Evolutionary conservation across 108 stramenopile species (phyloP).

Genomic region (Skeletonema potamos): DNA sequence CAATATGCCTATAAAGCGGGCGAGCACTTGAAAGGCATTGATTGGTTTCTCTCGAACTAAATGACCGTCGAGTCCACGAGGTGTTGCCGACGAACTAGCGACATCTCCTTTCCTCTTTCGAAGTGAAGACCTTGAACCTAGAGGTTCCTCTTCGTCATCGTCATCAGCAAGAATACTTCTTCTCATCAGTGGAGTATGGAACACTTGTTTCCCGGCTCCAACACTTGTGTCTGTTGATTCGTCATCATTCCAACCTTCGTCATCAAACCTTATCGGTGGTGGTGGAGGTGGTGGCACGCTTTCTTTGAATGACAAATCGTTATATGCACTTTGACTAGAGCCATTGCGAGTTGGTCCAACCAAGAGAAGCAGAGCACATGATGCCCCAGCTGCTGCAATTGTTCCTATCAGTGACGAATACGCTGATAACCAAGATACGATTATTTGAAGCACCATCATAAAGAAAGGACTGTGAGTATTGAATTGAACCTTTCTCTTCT

Average conservation of each 20-base stretch:
- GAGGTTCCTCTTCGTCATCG: constrained; percentile 43
- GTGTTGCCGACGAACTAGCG: background rate
- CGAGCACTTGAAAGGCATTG: constrained; percentile 19
- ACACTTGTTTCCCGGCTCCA: constrained; percentile 28
- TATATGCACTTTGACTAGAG: background rate
- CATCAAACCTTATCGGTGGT: constrained; percentile 5
- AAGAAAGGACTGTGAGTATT: constrained; percentile 19
- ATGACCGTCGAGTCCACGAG: background rate
- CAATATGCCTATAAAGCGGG: constrained; percentile 33
- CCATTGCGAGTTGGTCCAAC: constrained; percentile 12
- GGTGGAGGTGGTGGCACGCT: constrained; percentile 28
- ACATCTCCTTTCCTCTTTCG: constrained; percentile 29
- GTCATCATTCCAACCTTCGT: constrained; percentile 27
- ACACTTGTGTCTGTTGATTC: constrained; percentile 45
- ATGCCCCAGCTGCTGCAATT: constrained; percentile 18
- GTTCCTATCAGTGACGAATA: constrained; percentile 41
- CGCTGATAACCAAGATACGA: constrained; percentile 32
- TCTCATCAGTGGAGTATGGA: constrained; percentile 47
- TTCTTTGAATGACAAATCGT: constrained; percentile 30
- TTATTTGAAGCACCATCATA: constrained; percentile 22
- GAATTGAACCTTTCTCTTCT: constrained; percentile 6
- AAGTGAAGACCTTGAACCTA: constrained; percentile 18
- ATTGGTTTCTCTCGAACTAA: constrained; percentile 2
- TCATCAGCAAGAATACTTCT: constrained; percentile 43
- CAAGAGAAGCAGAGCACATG: constrained; percentile 29